Evolutionary conservation across 164 flowering plant genomes (phyloP).

Genomic region (Sextonia rubra): DNA sequence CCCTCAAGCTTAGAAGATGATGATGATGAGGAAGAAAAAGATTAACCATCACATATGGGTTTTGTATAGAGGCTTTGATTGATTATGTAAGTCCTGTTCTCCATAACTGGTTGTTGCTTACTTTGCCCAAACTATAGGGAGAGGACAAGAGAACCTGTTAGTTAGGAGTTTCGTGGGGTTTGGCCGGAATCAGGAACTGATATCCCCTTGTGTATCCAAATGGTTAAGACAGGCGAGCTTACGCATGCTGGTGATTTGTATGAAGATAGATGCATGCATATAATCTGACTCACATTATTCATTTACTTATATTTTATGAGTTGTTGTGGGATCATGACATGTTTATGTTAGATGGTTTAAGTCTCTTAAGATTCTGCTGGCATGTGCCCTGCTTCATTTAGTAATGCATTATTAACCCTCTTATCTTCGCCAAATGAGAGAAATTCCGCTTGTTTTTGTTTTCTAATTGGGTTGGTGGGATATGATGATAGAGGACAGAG

Average conservation of each 20-base stretch:
- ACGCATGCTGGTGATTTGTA: not conserved
- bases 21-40: not conserved
- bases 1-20: not conserved
- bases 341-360: not conserved
- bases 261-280: not conserved
- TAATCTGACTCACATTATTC: slow-evolving; percentile 5
- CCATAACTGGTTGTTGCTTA: not conserved
- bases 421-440: not conserved
- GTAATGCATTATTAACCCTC: not conserved
- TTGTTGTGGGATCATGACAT: not conserved
- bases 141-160: not conserved
- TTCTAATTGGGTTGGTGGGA: not conserved
- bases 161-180: not conserved
- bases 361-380: not conserved
- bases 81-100: slow-evolving; percentile 15
- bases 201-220: not conserved
- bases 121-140: not conserved
- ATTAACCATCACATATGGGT: not conserved
- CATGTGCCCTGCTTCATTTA: slow-evolving; percentile 10
- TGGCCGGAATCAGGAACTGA: not conserved
- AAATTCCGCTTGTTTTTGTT: not conserved
- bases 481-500: not conserved
- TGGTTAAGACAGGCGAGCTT: not conserved
- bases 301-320: not conserved
- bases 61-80: slow-evolving; percentile 9